Evolutionary conservation across 202 grass and related monocot species (phyloP), one percentile per base, ranked within the genome.

Genomic region (Setaria viridis): DNA sequence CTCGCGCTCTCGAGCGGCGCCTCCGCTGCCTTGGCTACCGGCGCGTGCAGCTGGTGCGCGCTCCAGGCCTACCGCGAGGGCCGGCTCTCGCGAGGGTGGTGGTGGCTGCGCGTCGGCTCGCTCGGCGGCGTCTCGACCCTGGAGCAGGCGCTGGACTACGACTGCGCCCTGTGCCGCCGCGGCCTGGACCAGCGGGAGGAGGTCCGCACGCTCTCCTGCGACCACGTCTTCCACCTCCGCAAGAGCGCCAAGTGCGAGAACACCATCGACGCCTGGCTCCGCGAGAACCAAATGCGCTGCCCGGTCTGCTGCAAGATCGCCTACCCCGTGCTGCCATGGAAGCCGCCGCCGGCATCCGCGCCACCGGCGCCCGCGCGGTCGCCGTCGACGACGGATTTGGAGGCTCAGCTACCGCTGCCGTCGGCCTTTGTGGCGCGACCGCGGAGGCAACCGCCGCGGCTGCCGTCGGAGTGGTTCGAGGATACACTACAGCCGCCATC

Each of bases 41-140:
- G 60, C 60, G 60, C 60, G 29, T 2, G 25, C 33, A 12, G 60
- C 60, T 63, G 11, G 60, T 63, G 60, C 4, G 29, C 25, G 2
- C 9, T 62, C 59, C 32, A 14, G 60, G 11, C 11, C 6, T 63
- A 13, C 60, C 29, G 29, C 60, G 60, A 63, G 60, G 60, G 29
- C 25, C 60, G 29, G 11, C 1, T 62, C 55, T 35, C 32, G 53
- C n/a, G 63, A 2, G 3, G 4, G 49, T 21, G 32, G 78, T 4
- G 32, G 64, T 1, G 32, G 45, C 43, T 79, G 60, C 64, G 11
- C 47, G 63, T 54, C 47, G 2, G 12, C 48, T 0, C 32, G 78
- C 78, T 80, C 78, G 63, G 47, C 48, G 78, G 78, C 81, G 81
- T 74, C 43, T 74, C 43, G 21, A 83, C 70, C 16, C 32, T 83